Percentiles rank a stretch among this genome's conserved stretches.
These are phyloP conservation scores for Suillus subalutaceus DNA, from an alignment of 768 basidiomycete genomes.

Conservation along the genomic window DNA sequence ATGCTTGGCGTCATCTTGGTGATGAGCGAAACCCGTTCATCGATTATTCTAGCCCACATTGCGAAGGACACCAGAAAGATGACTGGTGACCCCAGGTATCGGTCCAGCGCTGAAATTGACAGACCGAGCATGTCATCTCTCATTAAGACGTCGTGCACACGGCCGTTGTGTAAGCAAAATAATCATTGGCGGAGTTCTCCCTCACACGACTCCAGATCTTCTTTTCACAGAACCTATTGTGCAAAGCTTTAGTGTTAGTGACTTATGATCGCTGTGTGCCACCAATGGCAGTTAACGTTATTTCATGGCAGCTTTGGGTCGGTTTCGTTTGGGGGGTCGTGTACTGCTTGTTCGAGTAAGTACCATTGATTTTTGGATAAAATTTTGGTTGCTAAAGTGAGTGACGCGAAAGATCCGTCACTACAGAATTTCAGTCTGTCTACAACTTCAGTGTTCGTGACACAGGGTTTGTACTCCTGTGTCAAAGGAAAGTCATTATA, in stretches of 20 bases:
- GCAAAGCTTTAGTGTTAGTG: conserved; percentile 65
- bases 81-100: conserved; percentile 62
- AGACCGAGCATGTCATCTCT: conserved; percentile 52
- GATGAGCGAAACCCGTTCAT: conserved; percentile 73
- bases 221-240: conserved; percentile 64
- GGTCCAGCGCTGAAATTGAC: conserved; percentile 65
- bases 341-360: conserved; percentile 64
- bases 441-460: conserved; percentile 65
- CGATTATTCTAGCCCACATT: conserved; percentile 68
- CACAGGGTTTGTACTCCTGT: conserved; percentile 58
- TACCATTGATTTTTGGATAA: background rate
- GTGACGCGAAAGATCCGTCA: conserved; percentile 45
- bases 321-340: conserved; percentile 77
- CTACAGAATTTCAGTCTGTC: conserved; percentile 54
- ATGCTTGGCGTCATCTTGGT: conserved; percentile 51
- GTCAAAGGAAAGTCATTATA: conserved; percentile 46
- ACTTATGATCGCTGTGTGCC: background rate
- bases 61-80: conserved; percentile 66
- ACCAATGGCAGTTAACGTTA: background rate
- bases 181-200: background rate
- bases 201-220: conserved; percentile 21
- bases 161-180: conserved; percentile 63
- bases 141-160: conserved; percentile 68
- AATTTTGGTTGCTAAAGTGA: background rate
- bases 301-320: conserved; percentile 53